Base-by-base conservation (phyloP, 2,329 filamentous ascomycete genomes). In the Colletotrichum theobromicola region DNA sequence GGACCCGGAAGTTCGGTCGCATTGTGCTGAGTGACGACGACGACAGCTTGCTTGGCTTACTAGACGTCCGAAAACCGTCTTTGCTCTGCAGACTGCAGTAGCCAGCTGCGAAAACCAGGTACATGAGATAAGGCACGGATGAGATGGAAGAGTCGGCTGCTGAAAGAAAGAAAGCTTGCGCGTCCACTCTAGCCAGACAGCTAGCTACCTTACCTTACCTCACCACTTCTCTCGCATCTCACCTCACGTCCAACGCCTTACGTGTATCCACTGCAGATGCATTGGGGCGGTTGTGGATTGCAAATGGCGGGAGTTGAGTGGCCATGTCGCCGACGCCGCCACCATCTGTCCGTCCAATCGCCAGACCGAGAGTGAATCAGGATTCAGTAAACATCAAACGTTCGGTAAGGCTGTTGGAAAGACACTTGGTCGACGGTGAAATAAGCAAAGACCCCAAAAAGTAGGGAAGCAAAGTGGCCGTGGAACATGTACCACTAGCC, bases 111-210 rank as follows among this genome's bases (percentile, higher is more conserved):
- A 28, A 58, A 58, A 10, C 46, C 46, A 32, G 61, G 35, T 10
- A n/a, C 30, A 58, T 57, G 55, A 53, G 35, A 24, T 55, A 24
- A 42, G 53, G 37, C 30, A 67, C 34, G 55, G 61, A 62, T 67
- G 35, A 50, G 61, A 34, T 74, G 62, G 61, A 35, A 67, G 57
- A 62, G 46, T 46, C 62, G 57, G 55, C 42, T 21, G 16, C 55
- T 34, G 55, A 30, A 53, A 21, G 42, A 50, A 21, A 5, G n/a
- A n/a, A 50, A 60, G 72, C 72, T 75, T 75, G 72, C 72, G 72
- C 72, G 72, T 75, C 69, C 62, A 63, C 32, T 71, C 26, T 50
- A 50, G 16, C 37, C 32, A 62, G 60, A 55, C 10, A 3, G n/a
- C n/a, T n/a, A n/a, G n/a, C n/a, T n/a, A n/a, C n/a, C n/a, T n/a